phyloP scores from a whole-genome alignment of 139 green algal genomes.

The Desmodesmus armatus region DNA sequence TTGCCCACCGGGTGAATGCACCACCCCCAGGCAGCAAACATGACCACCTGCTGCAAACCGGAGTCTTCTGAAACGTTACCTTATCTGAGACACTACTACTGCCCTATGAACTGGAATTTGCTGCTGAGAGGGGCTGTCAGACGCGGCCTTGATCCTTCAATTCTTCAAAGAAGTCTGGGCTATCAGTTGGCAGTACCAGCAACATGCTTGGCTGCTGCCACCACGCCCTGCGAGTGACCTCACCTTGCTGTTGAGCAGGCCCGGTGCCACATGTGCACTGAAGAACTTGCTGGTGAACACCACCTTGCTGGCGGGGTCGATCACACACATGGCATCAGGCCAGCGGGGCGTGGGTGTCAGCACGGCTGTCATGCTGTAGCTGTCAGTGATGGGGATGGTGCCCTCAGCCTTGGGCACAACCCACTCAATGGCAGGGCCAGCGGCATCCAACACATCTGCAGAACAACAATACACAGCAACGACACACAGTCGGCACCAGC shows the following conservation, averaged over 20 bases:
- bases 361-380: slow-evolving; percentile 33
- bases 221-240: no score
- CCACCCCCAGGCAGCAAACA: no score
- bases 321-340: slow-evolving; percentile 84
- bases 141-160: no score
- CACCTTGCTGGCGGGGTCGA: slow-evolving; percentile 54
- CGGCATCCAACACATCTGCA: neutral
- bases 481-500: neutral
- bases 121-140: no score
- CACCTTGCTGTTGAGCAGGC: slow-evolving; percentile 46
- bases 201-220: neutral
- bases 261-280: slow-evolving; percentile 79
- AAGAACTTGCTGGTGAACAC: slow-evolving; percentile 78
- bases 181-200: no score
- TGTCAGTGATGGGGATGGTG: slow-evolving; percentile 32
- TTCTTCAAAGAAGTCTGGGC: no score
- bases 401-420: slow-evolving; percentile 19
- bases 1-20: no score
- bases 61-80: no score
- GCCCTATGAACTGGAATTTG: no score
- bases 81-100: no score
- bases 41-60: no score
- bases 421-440: slow-evolving; percentile 25
- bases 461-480: neutral
- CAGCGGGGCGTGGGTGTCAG: slow-evolving; percentile 87